Evolutionary conservation across 2,329 filamentous ascomycete genomes (phyloP).

Genomic region (Didymella arachidicola): DNA sequence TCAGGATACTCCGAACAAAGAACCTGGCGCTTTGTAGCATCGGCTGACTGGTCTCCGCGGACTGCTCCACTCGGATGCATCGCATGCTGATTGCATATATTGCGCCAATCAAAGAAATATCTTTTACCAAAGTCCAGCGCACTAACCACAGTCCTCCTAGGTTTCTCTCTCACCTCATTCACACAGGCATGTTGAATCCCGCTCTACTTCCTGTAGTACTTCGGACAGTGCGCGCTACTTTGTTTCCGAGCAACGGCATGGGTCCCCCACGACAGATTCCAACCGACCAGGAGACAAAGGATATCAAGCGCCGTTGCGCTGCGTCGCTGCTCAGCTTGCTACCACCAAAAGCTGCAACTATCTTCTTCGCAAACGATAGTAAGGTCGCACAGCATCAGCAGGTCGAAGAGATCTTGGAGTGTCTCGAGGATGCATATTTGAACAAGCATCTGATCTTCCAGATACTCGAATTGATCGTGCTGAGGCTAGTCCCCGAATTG

Average conservation of each 20-base stretch:
- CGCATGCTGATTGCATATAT: constrained; percentile 28
- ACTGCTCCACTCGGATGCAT: constrained; percentile 27
- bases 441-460: constrained; percentile 92
- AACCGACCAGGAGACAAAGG: constrained; percentile 65
- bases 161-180: constrained; percentile 56
- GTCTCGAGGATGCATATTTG: constrained; percentile 83
- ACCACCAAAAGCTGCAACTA: constrained; percentile 53
- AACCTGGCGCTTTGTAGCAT: constrained; percentile 15
- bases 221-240: constrained; percentile 73
- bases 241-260: constrained; percentile 87
- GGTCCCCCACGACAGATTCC: constrained; percentile 69
- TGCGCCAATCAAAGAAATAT: constrained; percentile 32
- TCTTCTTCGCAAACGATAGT: constrained; percentile 41
- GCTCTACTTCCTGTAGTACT: constrained; percentile 60
- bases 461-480: constrained; percentile 81
- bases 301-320: constrained; percentile 72
- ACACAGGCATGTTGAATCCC: constrained; percentile 53
- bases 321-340: constrained; percentile 60
- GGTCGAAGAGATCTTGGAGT: constrained; percentile 68
- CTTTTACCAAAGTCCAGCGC: constrained; percentile 29
- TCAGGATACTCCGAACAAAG: constrained; percentile 3
- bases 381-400: constrained; percentile 67
- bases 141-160: constrained; percentile 48
- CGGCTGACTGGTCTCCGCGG: constrained; percentile 37
- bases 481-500: constrained; percentile 84